Base-by-base conservation (phyloP, 352 stramenopile genomes). In the Aphanomyces astaci region DNA sequence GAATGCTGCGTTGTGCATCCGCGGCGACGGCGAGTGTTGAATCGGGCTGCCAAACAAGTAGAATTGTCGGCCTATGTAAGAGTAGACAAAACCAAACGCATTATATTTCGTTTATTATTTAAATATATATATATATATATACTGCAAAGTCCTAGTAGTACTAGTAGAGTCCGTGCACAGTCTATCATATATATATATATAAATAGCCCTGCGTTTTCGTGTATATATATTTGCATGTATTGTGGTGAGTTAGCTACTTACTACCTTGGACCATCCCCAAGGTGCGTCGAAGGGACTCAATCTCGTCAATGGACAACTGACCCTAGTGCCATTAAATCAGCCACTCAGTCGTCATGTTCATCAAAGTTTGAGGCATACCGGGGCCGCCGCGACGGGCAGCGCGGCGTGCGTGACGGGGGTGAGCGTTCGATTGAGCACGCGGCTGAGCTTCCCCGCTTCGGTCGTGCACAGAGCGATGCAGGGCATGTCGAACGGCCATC, bases 1-100 rank as follows among this genome's bases (percentile, higher is more conserved):
- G 78, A 99, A 99, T 24, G 92, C 96, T 2, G 93, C 81, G 48
- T 97, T 98, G 76, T 99, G 97, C 92, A 99, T 99, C 59, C 93
- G 82, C 36, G 96, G 96, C 65, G 95, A 99, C 32, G 98, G 94
- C 28, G 92, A 98, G 66, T 97, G 93, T 27, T 86, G 79, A 75
- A 99, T 99, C 36, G 97, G 97, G 33, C 88, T 89, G 43, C 97
- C 97, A 73, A 99, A 94, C 65, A 99, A 95, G 64, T 84, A 97
- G 79, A 98, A 98, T 55, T 86, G 80, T 22, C 76, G 86, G 31
- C 36, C 79, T 93, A 48, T 24, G 53, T n/a, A 67, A n/a, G 28
- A 56, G 24, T 28, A 71, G n/a, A n/a, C n/a, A n/a, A n/a, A n/a
- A 11, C 51, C 24, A 4, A 22, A 27, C 27, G 2, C 25, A 59